Percentiles rank a stretch among this genome's conserved stretches.
Conservation (phyloP, 805 yeast genomes). For the Kluyveromyces dobzhanskii region DNA sequence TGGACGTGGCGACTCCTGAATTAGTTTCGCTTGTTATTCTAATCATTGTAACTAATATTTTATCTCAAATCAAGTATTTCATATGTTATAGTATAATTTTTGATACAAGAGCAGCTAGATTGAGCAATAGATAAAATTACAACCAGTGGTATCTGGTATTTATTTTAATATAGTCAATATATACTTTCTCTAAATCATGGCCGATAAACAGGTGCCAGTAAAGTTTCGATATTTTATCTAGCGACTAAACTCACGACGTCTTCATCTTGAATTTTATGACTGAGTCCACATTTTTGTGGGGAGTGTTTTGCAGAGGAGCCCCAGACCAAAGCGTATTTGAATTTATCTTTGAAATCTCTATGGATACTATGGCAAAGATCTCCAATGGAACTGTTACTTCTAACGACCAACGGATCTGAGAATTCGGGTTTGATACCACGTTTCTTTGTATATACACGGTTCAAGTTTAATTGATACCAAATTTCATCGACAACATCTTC, state of each 20-base stretch:
- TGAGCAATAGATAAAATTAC: no score
- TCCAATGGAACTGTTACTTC: constrained; percentile 69
- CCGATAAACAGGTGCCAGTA: no score
- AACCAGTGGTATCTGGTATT: no score
- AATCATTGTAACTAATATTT: no score
- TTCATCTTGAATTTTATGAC: constrained; percentile 78
- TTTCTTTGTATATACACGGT: constrained; percentile 80
- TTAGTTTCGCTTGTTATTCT: no score
- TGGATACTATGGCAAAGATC: constrained; percentile 89
- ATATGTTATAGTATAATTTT: no score
- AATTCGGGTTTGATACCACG: constrained; percentile 79
- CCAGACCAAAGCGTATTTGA: constrained; percentile 94
- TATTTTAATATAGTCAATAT: no score
- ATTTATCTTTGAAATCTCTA: constrained; percentile 83
- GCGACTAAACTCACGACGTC: constrained; percentile 90
- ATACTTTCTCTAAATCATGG: no score
- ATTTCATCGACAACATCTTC: constrained; percentile 86
- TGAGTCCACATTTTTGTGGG: constrained; percentile 93
- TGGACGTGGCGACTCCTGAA: no score
- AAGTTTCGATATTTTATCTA: no score
- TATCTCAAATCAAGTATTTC: no score
- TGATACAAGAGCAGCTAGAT: no score
- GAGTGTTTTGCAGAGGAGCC: constrained; percentile 92
- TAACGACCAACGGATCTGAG: constrained; percentile 83
- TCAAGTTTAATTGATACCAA: constrained; percentile 77